phyloP scores from a whole-genome alignment of 2,329 filamentous ascomycete genomes.

The Exophiala xenobiotica region DNA sequence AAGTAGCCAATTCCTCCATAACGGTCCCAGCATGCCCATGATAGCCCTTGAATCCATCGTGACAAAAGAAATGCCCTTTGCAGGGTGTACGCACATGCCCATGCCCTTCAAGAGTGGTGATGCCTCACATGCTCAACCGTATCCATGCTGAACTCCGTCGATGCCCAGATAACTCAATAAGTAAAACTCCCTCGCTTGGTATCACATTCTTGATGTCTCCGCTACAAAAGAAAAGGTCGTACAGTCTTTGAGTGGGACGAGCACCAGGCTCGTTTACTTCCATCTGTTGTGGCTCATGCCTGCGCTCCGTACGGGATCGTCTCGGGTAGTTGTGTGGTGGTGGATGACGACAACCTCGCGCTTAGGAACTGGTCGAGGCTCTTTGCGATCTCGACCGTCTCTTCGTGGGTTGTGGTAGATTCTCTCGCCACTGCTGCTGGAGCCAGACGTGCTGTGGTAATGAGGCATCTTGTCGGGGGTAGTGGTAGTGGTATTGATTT shows the following conservation, averaged over 20 bases:
- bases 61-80: constrained; percentile 14
- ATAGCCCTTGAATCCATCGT: constrained; percentile 3
- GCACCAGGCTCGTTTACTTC: constrained; percentile 15
- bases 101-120: constrained; percentile 14
- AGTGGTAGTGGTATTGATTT: background rate
- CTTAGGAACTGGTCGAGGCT: constrained; percentile 21
- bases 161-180: background rate
- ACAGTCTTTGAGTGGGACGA: constrained; percentile 3
- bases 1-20: constrained; percentile 16
- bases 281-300: constrained; percentile 25
- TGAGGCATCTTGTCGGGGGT: constrained; percentile 20
- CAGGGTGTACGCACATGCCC: background rate
- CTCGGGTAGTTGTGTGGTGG: constrained; percentile 23
- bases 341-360: constrained; percentile 24
- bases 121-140: background rate
- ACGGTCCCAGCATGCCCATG: background rate
- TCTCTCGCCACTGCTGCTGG: constrained; percentile 24
- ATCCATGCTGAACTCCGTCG: constrained; percentile 2
- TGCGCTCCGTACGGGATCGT: constrained; percentile 19
- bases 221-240: constrained; percentile 9
- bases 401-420: constrained; percentile 22
- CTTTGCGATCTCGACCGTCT: constrained; percentile 22
- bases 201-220: constrained; percentile 8
- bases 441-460: constrained; percentile 24
- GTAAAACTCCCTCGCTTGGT: constrained; percentile 23